Base-by-base conservation (phyloP, 1,284 basidiomycete genomes). In the Rhodotorula sp. region DNA sequence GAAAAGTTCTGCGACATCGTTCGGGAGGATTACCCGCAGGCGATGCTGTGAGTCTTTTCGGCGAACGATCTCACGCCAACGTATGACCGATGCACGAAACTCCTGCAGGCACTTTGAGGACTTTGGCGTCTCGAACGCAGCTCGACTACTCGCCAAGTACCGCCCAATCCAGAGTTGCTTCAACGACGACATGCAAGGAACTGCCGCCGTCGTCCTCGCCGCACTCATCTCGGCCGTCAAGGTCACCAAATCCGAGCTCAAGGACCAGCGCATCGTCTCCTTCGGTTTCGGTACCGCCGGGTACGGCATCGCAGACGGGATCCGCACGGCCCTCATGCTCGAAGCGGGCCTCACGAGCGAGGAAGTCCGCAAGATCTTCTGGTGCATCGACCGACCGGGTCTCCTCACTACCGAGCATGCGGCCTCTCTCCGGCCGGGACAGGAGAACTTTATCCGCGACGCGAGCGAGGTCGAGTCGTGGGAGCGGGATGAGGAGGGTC, bases 171-270 rank as follows among this genome's bases (percentile, higher is more conserved):
- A 90, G 76, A 83, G 89, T 0, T 86, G 88, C 23, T 92, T 66
- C 59, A 64, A 70, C 60, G 66, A 74, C 62, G 59, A 79, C 78
- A 91, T 90, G 58, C 91, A 93, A 82, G 91, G 91, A 19, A 93
- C 91, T 1, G 91, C 91, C 3, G 91, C 91, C 0, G 90, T 93
- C 21, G 89, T 90, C 0, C 85, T 92, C n/a, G 86, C 90, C 0
- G 87, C 87, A n/a, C 80, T 91, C 55, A 87, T 90, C 84, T 85
- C 90, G 0, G 90, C 89, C 6, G 85, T 90, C 69, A 87, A 88
- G 45, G 87, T 92, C n/a, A 90, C 89, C 28, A 85, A 83, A 73
- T 65, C 64, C 3, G 67, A 77, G n/a, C 84, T 93, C 43, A 82
- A 84, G 16, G 89, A 91, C 75, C 91, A 93, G 31, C 45, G 64